Percentiles rank a stretch among this genome's conserved stretches.
phyloP scores from a whole-genome alignment of 805 yeast genomes.

The Saccharomyces cerevisiae region DNA sequence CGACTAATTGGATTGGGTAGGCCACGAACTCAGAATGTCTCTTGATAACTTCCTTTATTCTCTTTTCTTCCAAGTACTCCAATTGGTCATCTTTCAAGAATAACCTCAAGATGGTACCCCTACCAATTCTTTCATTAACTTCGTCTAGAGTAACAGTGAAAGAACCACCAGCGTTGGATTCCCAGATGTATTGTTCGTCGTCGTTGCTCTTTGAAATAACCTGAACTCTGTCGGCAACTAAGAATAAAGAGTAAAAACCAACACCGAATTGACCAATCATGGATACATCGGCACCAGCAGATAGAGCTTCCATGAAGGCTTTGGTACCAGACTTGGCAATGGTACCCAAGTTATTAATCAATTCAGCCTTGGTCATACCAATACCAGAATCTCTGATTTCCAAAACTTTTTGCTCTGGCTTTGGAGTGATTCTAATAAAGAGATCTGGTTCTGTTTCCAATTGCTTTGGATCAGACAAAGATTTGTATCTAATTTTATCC shows the following conservation, averaged over 20 bases:
- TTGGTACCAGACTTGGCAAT: conserved; percentile 99
- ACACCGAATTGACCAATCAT: conserved; percentile 99
- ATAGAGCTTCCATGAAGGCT: conserved; percentile 98
- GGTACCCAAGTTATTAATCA: conserved; percentile 98
- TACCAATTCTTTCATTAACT: conserved; percentile 72
- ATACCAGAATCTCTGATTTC: conserved; percentile 99
- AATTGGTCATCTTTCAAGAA: conserved; percentile 98
- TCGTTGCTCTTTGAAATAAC: conserved; percentile 97
- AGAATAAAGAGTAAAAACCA: conserved; percentile 98
- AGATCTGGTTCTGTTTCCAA: conserved; percentile 93
- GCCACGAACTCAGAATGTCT: conserved; percentile 99
- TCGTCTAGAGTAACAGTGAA: conserved; percentile 92
- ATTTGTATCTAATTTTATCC: conserved; percentile 96
- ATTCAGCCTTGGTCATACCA: conserved; percentile 99
- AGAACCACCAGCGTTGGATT: conserved; percentile 99
- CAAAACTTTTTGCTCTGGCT: conserved; percentile 84
- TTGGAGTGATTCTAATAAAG: conserved; percentile 95
- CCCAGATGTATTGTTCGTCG: conserved; percentile 99
- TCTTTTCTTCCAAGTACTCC: conserved; percentile 98
- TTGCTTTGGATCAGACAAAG: conserved; percentile 83
- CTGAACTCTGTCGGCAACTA: conserved; percentile 98
- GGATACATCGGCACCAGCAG: conserved; percentile 99
- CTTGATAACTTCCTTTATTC: conserved; percentile 98
- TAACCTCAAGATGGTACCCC: conserved; percentile 94
- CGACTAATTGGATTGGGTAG: conserved; percentile 97